Conservation (phyloP, 805 yeast species). For the Kodamaea nitidulidarum region DNA sequence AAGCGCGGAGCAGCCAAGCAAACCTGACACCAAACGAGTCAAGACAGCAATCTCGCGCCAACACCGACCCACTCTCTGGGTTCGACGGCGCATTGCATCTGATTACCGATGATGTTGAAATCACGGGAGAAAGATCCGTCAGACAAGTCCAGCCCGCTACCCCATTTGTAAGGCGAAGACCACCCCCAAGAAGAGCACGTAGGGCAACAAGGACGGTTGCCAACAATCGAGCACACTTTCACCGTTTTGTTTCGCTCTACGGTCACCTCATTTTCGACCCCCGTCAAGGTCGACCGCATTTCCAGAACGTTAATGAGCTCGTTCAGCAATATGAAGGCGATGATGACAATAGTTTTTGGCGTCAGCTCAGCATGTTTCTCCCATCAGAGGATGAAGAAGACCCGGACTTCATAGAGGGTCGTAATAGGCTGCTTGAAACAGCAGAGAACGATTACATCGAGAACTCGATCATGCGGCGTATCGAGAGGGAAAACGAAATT, state of each 20-base stretch:
- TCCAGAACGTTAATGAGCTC: slow-evolving; percentile 5
- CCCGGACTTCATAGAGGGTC: slow-evolving; percentile 6
- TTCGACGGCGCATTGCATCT: slow-evolving; percentile 1
- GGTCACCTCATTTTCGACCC: slow-evolving; percentile 5
- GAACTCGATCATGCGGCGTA: slow-evolving; percentile 34
- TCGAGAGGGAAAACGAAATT: slow-evolving; percentile 38
- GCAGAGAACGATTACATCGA: slow-evolving; percentile 16
- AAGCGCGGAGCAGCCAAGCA: slow-evolving; percentile 1
- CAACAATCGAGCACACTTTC: slow-evolving; percentile 1
- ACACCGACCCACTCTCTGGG: neutral
- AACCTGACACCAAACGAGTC: too few relatives aligned
- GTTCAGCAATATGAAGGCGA: slow-evolving; percentile 4
- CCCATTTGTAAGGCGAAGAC: neutral
- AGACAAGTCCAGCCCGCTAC: neutral
- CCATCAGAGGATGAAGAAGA: slow-evolving; percentile 5
- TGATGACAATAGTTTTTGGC: neutral
- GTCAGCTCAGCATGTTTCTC: slow-evolving; percentile 3
- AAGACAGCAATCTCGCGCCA: neutral
- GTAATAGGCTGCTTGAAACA: slow-evolving; percentile 1
- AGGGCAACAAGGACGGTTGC: neutral
- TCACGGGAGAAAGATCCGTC: slow-evolving; percentile 21
- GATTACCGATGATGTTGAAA: slow-evolving; percentile 19
- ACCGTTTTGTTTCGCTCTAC: slow-evolving; percentile 6
- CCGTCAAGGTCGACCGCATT: slow-evolving; percentile 1
- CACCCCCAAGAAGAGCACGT: neutral